Evolutionary conservation across 352 stramenopile species (phyloP).

Genomic region (Lagenidium sp.): DNA sequence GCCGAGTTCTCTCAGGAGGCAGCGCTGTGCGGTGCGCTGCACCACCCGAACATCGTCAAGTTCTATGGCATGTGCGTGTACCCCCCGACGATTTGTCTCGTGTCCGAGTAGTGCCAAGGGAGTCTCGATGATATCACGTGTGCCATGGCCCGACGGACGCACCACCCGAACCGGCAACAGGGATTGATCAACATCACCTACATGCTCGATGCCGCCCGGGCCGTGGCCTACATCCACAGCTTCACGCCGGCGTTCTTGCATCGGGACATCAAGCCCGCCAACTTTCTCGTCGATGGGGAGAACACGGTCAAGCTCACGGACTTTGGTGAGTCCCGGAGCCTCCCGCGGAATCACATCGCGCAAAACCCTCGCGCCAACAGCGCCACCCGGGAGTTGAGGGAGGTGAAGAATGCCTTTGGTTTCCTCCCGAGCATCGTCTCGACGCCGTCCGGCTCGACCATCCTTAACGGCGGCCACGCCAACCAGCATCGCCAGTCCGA

Average conservation of each 20-base stretch:
- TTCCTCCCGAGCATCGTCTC: no score
- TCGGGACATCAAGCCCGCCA: constrained; percentile 67
- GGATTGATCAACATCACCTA: constrained; percentile 18
- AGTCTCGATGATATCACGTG: constrained; percentile 46
- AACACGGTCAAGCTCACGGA: constrained; percentile 56
- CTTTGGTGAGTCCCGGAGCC: constrained; percentile 55
- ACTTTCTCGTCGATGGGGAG: constrained; percentile 60
- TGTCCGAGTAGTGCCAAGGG: constrained; percentile 57
- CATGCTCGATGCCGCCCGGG: constrained; percentile 30
- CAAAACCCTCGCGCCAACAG: not conserved
- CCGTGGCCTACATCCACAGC: constrained; percentile 68
- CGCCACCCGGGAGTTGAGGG: no score
- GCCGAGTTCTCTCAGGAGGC: constrained; percentile 79
- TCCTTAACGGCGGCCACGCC: constrained; percentile 21
- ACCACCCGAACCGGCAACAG: constrained; percentile 38
- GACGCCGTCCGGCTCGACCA: not conserved
- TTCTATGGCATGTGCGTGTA: constrained; percentile 83
- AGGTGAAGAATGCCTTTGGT: no score
- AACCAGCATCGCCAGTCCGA: constrained; percentile 19
- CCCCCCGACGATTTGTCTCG: constrained; percentile 60
- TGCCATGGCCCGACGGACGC: constrained; percentile 20
- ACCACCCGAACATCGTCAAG: constrained; percentile 74
- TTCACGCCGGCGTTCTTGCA: constrained; percentile 66
- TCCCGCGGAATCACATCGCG: constrained; percentile 15
- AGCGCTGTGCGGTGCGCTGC: constrained; percentile 52